Percentiles rank a stretch among this genome's conserved stretches.
phyloP scores from a whole-genome alignment of 2,329 filamentous ascomycete genomes.

The Pseudocercospora eumusae region DNA sequence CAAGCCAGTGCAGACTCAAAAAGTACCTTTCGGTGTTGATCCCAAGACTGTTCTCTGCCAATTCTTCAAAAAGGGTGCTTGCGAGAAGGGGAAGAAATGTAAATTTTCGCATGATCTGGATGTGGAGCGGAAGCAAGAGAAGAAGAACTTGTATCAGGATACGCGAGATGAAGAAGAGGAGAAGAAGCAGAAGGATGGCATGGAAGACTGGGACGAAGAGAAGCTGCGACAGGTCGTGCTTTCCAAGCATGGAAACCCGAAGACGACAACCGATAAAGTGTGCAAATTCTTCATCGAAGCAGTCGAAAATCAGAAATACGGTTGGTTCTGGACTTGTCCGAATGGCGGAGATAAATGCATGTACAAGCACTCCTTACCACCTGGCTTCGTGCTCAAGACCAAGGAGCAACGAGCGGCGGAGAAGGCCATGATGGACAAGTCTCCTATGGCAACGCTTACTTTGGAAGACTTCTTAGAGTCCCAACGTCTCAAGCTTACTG shows the following conservation, averaged over 20 bases:
- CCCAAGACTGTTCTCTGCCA: constrained; percentile 96
- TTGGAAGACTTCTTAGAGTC: constrained; percentile 97
- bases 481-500: constrained; percentile 91
- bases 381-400: constrained; percentile 95
- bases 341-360: constrained; percentile 98
- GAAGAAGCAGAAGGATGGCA: constrained; percentile 83
- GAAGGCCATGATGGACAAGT: constrained; percentile 95
- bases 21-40: constrained; percentile 95
- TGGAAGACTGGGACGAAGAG: constrained; percentile 96
- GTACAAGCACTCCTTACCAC: constrained; percentile 93
- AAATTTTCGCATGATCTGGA: constrained; percentile 94
- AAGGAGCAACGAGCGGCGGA: constrained; percentile 95
- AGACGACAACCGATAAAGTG: constrained; percentile 94
- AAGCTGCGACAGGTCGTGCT: constrained; percentile 87
- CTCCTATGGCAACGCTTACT: constrained; percentile 87
- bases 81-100: constrained; percentile 95
- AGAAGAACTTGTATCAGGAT: constrained; percentile 89
- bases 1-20: constrained; percentile 93
- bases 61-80: constrained; percentile 96
- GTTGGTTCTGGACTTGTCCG: constrained; percentile 98
- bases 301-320: constrained; percentile 97
- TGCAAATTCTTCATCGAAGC: constrained; percentile 98
- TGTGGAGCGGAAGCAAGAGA: constrained; percentile 87
- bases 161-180: constrained; percentile 69
- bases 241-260: constrained; percentile 96